These are phyloP conservation scores for Picea sitchensis DNA, from an alignment of 75 land plant species.

Conservation along the genomic window DNA sequence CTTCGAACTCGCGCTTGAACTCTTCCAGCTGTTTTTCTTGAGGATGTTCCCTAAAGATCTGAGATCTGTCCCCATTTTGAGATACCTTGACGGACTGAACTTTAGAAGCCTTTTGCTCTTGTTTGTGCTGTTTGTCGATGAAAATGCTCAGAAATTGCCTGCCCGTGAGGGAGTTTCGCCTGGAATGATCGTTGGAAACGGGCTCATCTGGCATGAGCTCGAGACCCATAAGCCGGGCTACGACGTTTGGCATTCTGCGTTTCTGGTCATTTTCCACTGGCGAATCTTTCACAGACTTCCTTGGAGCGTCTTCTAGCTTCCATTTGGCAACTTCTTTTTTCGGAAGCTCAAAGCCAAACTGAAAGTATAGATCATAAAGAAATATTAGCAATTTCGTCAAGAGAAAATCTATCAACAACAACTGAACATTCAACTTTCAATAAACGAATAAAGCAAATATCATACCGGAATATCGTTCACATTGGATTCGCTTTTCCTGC, in stretches of 20 bases:
- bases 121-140: neutral
- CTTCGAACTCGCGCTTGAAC: neutral
- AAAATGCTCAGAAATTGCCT: neutral
- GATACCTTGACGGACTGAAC: no score
- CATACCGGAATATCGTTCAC: neutral
- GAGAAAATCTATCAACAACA: neutral
- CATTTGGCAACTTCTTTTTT: neutral
- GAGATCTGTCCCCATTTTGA: no score
- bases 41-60: neutral
- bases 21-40: neutral
- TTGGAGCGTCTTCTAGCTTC: neutral
- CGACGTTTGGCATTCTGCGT: conserved; percentile 20
- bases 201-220: conserved; percentile 22
- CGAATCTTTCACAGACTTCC: neutral
- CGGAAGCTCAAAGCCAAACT: neutral
- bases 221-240: conserved; percentile 42
- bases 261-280: conserved; percentile 5
- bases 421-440: neutral
- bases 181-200: neutral
- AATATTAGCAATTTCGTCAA: conserved; percentile 27
- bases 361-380: conserved; percentile 10
- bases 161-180: no score
- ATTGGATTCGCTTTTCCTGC: conserved; percentile 1
- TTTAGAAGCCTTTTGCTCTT: neutral
- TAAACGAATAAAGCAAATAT: neutral